Evolutionary conservation across 257 asterid species (phyloP).

Genomic region (Rehmannia glutinosa): DNA sequence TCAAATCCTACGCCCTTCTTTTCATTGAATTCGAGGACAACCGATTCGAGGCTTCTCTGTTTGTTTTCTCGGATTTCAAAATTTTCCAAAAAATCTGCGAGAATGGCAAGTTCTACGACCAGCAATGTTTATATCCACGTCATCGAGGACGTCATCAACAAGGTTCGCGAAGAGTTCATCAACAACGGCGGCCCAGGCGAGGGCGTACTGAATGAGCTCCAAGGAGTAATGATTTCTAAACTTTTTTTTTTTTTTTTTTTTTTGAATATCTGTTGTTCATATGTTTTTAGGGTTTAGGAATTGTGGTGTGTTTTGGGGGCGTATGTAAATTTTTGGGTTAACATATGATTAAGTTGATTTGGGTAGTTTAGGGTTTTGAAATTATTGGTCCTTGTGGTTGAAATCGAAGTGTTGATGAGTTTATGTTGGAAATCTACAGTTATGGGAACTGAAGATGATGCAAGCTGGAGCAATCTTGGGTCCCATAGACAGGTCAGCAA

Average conservation of each 20-base stretch:
- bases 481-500: conserved; percentile 75
- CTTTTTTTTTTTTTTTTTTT: background rate
- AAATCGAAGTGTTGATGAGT: conserved; percentile 19
- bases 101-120: conserved; percentile 74
- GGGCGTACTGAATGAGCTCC: conserved; percentile 75
- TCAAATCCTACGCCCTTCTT: conserved; percentile 13
- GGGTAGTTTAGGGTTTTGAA: conserved; percentile 15
- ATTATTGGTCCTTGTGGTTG: conserved; percentile 25
- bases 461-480: conserved; percentile 83
- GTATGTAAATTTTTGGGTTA: conserved; percentile 1
- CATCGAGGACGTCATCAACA: conserved; percentile 89
- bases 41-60: background rate
- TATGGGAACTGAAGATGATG: conserved; percentile 94
- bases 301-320: background rate
- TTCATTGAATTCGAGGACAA: background rate
- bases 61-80: background rate
- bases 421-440: conserved; percentile 32
- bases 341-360: conserved; percentile 16
- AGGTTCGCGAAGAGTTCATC: conserved; percentile 79
- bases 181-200: conserved; percentile 89
- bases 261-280: background rate
- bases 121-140: conserved; percentile 76
- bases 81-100: conserved; percentile 4
- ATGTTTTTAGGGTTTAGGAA: conserved; percentile 25
- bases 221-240: conserved; percentile 53